phyloP scores from a whole-genome alignment of 495 filamentous ascomycete genomes.

The Tuber indicum region DNA sequence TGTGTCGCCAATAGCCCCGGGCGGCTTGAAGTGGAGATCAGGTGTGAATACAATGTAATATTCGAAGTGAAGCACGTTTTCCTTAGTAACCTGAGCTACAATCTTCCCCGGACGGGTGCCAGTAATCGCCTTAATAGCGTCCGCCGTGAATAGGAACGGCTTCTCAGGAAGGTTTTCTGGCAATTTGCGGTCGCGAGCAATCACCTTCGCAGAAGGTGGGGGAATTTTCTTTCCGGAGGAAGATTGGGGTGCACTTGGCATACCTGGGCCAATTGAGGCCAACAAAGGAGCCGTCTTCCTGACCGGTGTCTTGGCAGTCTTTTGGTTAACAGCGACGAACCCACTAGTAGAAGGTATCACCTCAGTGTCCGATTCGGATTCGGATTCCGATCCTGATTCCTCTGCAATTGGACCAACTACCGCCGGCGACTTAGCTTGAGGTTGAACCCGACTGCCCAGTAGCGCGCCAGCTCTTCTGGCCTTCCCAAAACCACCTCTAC shows the following conservation, averaged over 20 bases:
- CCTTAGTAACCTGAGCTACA: constrained; percentile 16
- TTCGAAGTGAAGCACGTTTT: constrained; percentile 17
- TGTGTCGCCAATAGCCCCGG: constrained; percentile 23
- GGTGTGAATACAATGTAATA: constrained; percentile 26
- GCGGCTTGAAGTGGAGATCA: constrained; percentile 29
- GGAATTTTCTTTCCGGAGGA: neutral
- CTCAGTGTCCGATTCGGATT: neutral
- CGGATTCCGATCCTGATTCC: neutral
- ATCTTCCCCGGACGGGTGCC: constrained; percentile 24
- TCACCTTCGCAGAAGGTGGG: neutral
- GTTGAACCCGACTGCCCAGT: neutral
- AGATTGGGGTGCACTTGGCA: neutral
- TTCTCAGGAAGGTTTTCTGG: constrained; percentile 4
- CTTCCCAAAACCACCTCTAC: constrained; percentile 12
- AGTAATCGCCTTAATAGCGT: constrained; percentile 24
- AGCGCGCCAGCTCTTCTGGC: constrained; percentile 9
- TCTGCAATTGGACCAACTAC: neutral
- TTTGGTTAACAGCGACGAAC: neutral
- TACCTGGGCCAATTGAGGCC: neutral
- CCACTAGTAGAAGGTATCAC: neutral
- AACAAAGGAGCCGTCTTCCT: neutral
- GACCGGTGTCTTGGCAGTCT: neutral
- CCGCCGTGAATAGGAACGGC: constrained; percentile 13
- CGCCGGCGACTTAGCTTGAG: neutral
- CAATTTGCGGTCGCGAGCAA: neutral